Percentiles rank a stretch among this genome's conserved stretches.
These are phyloP conservation scores for Hansenula lynferdii DNA, from an alignment of 1,139 yeast genomes.

Conservation along the genomic window DNA sequence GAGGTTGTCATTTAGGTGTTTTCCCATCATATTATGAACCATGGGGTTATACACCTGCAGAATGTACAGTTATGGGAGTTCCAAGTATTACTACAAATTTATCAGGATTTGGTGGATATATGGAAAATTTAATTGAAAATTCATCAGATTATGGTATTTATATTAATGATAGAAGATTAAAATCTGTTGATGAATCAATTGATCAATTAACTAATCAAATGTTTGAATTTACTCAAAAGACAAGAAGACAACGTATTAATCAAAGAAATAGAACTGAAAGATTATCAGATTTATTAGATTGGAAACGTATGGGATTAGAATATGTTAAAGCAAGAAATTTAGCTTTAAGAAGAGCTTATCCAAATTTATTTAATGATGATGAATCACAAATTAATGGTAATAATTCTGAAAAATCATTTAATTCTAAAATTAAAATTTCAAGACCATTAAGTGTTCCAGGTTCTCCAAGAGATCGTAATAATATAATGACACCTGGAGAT, in stretches of 20 bases:
- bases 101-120: conserved; percentile 97
- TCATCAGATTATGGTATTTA: conserved; percentile 95
- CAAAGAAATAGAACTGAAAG: conserved; percentile 97
- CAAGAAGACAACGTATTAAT: conserved; percentile 95
- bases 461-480: conserved; percentile 70
- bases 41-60: conserved; percentile 99
- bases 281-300: conserved; percentile 85
- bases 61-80: conserved; percentile 99
- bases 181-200: conserved; percentile 90
- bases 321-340: conserved; percentile 93
- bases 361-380: conserved; percentile 73
- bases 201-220: conserved; percentile 85
- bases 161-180: conserved; percentile 92
- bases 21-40: conserved; percentile 99
- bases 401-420: conserved; percentile 24
- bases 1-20: conserved; percentile 97
- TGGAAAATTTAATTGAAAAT: conserved; percentile 96
- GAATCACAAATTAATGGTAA: too few species aligned
- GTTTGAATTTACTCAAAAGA: conserved; percentile 84
- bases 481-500: conserved; percentile 95
- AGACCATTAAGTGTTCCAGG: conserved; percentile 96
- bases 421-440: conserved; percentile 61
- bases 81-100: conserved; percentile 97
- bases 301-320: conserved; percentile 98
- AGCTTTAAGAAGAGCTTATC: conserved; percentile 90